Evolutionary conservation across 2,329 filamentous ascomycete species (phyloP).

Genomic region (Aspergillus jensenii): DNA sequence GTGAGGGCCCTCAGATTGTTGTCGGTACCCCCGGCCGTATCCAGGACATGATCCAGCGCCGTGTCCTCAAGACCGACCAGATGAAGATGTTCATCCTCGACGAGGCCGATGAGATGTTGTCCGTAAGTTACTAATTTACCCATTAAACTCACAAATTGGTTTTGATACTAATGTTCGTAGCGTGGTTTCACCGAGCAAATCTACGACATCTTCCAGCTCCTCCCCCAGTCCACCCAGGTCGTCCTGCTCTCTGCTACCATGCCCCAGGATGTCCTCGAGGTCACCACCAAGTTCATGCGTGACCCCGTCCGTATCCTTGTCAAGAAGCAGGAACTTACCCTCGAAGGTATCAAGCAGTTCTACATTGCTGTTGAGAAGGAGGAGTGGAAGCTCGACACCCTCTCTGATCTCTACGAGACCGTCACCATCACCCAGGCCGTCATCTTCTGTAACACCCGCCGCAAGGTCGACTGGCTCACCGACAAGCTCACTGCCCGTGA

Average conservation of each 20-base stretch:
- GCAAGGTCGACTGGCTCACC: constrained; percentile 99
- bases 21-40: constrained; percentile 98
- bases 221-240: constrained; percentile 97
- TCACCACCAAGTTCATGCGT: constrained; percentile 99
- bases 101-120: constrained; percentile 97
- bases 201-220: constrained; percentile 99
- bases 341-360: constrained; percentile 99
- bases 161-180: constrained; percentile 39
- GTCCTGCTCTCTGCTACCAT: constrained; percentile 97
- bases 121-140: constrained; percentile 25
- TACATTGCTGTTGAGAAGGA: constrained; percentile 99
- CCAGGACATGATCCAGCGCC: constrained; percentile 98
- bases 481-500: constrained; percentile 98
- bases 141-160: background rate
- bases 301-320: constrained; percentile 98
- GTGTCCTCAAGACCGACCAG: constrained; percentile 91
- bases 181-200: constrained; percentile 99
- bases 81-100: constrained; percentile 99
- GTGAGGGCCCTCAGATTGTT: constrained; percentile 94
- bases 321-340: constrained; percentile 99
- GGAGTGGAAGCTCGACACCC: constrained; percentile 99
- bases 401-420: constrained; percentile 98
- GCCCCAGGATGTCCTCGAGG: constrained; percentile 98
- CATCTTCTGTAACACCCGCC: constrained; percentile 99
- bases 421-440: constrained; percentile 99